These are phyloP conservation scores for Saccharomycopsis fibuligera DNA, from an alignment of 805 yeast genomes.

Conservation along the genomic window DNA sequence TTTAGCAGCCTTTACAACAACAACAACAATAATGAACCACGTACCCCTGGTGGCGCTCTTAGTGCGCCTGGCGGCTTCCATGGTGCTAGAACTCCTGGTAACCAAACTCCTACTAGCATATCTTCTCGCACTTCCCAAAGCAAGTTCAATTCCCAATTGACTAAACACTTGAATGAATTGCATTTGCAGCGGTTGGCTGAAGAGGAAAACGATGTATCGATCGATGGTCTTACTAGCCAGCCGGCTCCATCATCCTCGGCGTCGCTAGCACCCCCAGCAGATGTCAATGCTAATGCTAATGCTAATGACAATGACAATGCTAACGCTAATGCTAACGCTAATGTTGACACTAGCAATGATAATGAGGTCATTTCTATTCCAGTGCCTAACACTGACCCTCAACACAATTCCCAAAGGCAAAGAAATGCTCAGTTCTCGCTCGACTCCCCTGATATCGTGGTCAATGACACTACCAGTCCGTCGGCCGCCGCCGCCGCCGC, in stretches of 20 bases:
- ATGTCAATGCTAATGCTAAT: too few relatives aligned
- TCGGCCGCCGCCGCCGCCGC: background rate
- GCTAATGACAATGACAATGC: constrained; percentile 25
- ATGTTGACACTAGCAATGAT: constrained; percentile 21
- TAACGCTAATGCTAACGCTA: too few relatives aligned
- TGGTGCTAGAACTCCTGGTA: constrained; percentile 3
- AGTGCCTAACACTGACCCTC: constrained; percentile 21
- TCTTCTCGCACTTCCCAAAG: constrained; percentile 2
- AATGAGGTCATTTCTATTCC: too few relatives aligned
- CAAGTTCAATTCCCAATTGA: constrained; percentile 28
- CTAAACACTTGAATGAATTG: constrained; percentile 46
- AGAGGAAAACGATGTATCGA: constrained; percentile 23
- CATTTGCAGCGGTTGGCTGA: constrained; percentile 40
- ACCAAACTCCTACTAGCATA: background rate
- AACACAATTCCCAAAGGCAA: background rate
- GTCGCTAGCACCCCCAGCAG: too few relatives aligned
- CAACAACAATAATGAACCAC: too few relatives aligned
- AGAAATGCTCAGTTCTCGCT: too few relatives aligned
- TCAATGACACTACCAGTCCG: background rate
- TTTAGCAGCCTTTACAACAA: too few relatives aligned
- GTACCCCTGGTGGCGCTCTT: constrained; percentile 5
- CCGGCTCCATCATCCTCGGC: too few relatives aligned
- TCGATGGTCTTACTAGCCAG: constrained; percentile 23
- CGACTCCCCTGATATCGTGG: background rate
- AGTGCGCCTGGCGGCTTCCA: background rate